Evolutionary conservation across 1,139 yeast genomes (phyloP), one percentile per base, ranked within the genome.

Genomic region (Suzukiozyma palmioleophila): DNA sequence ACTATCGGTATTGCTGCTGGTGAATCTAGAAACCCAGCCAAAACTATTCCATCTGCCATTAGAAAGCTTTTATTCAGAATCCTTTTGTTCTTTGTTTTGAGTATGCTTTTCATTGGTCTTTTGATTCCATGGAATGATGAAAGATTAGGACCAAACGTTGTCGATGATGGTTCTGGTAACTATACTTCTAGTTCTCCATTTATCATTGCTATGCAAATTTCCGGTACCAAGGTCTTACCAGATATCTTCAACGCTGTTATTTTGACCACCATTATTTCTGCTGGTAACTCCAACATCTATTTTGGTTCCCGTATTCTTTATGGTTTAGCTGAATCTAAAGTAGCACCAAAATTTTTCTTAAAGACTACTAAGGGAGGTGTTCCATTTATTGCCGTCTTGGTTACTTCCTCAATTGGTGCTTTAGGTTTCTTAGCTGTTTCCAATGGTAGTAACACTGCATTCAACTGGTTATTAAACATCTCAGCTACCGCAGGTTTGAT

Each of bases 1-100:
- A 74, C 86, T 49, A 84, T 86, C 25, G 96, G 95, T 51, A 77
- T 90, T 41, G 79, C 95, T 4, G 92, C 95, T 14, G 95, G 96
- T 57, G 97, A 90, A 64, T 77, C 92, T 36, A 73, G 77, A 37
- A 84, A 86, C 61, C 96, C 97, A 41, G 73, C 85, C 57, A 79
- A 77, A 49, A 74, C 94, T 11, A 86, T 90, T 39, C 96, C 96
- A 41, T 74, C 75, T 43, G 96, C 96, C 26, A 85, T 87, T 53
- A 78, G 81, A 52, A 85, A 85, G 56, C 95, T 88, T 27, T 78
- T 88, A 50, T 75, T 79, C 67, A 77, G 97, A 62, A 87, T 90
- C 50, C 60, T 86, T 47, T 65, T 88, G 42, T 85, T 90, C 59
- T 90, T 86, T 72, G 80, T 90, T 54, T 71, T 84, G 13, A 80